These are phyloP conservation scores for Coniochaeta sp. DNA, from an alignment of 2,329 filamentous ascomycete genomes.

Conservation along the genomic window DNA sequence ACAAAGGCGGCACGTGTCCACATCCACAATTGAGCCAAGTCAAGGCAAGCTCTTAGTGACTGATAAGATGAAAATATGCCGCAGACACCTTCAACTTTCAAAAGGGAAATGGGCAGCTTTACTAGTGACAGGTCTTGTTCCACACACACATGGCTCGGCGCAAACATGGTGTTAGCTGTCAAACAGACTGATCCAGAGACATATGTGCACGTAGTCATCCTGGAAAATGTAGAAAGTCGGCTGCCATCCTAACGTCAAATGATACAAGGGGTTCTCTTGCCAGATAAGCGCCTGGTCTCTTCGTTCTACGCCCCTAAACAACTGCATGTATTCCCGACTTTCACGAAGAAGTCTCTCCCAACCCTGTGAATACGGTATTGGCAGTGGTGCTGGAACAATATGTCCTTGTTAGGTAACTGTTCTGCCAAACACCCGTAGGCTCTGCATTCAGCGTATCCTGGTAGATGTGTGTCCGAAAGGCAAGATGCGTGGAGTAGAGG, in stretches of 20 bases:
- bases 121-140: constrained; percentile 12
- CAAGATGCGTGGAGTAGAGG: constrained; percentile 15
- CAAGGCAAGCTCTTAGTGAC: too few species aligned
- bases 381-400: neutral
- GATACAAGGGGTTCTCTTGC: constrained; percentile 11
- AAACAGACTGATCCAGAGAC: constrained; percentile 16
- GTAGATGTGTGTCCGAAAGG: constrained; percentile 15
- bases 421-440: neutral
- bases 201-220: constrained; percentile 16
- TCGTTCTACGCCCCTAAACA: constrained; percentile 11
- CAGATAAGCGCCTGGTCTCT: constrained; percentile 14
- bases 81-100: constrained; percentile 4
- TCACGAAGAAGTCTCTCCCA: constrained; percentile 16
- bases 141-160: constrained; percentile 11
- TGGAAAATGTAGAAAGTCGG: constrained; percentile 9
- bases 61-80: too few species aligned
- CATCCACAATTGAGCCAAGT: too few species aligned
- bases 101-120: constrained; percentile 6
- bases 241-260: constrained; percentile 4
- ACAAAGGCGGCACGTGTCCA: too few species aligned
- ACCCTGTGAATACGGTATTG: constrained; percentile 12
- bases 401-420: neutral
- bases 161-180: constrained; percentile 16
- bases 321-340: constrained; percentile 12
- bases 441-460: constrained; percentile 7